Base-by-base conservation (phyloP, 176 grass and related monocot genomes). In the Eleusine indica region DNA sequence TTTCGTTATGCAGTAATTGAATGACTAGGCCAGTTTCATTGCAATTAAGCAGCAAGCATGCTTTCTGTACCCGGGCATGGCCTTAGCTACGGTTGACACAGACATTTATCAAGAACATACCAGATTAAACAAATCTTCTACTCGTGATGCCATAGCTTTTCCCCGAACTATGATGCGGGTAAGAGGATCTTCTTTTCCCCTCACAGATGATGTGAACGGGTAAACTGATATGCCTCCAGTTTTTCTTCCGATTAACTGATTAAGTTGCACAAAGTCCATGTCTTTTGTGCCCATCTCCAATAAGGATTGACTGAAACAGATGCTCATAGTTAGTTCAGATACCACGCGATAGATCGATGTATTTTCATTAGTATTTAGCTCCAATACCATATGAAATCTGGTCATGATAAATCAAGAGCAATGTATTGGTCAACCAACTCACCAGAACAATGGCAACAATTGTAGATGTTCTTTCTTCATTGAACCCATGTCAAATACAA, bases 271-370 rank as follows among this genome's bases (percentile, higher is more conserved):
- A 29, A 99, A 99, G 82, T 96, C 96, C 96, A 99, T 99, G 85
- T 99, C 93, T 99, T 99, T 96, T 69, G 93, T 99, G 51, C 96
- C 96, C 96, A 99, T 99, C 87, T 99, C 96, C 63, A 99, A 89
- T 83, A 99, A 91, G 51, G 96, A 96, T 86, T 99, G 96, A 87
- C 96, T 99, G 87, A 51, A 61, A 92, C 19, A 80, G 53, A 91
- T 25, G 41, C 32, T 69, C 57, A 72, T 48, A 39, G 57, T 81
- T 87, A 87, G 78, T 76, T 87, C 29, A 87, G 71, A 74, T 76
- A 70, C 35, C 61, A 66, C 14, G 58, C 51, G 39, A 35, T 74
- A 69, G 22, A 77, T 3, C 16, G 9, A 42, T 19, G 76, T 57
- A 53, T n/a, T 30, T 77, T 78, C 30, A 29, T 64, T 30, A 29